phyloP scores from a whole-genome alignment of 345 rosid genomes.

The Heritiera littoralis region DNA sequence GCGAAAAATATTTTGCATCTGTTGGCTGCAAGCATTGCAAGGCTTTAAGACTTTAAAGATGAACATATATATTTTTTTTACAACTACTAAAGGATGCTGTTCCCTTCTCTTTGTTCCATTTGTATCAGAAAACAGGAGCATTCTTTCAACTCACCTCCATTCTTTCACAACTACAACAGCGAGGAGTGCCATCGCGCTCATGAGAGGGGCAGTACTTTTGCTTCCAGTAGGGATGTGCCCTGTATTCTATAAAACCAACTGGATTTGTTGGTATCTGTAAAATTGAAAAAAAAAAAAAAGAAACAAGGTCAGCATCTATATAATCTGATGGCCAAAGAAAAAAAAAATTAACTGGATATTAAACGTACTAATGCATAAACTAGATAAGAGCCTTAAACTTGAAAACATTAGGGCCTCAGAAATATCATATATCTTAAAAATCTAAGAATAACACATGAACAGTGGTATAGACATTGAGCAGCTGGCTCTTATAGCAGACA shows the following conservation, averaged over 20 bases:
- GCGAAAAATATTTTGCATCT: constrained; percentile 59
- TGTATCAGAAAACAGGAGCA: neutral
- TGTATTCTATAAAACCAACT: constrained; percentile 68
- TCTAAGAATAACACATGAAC: constrained; percentile 2
- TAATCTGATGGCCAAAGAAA: neutral
- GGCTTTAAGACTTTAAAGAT: constrained; percentile 8
- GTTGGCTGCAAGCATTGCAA: constrained; percentile 50
- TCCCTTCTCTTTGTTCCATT: neutral
- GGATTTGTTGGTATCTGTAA: constrained; percentile 72
- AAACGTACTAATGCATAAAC: neutral
- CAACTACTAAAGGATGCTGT: neutral
- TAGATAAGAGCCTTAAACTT: neutral
- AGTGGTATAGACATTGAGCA: neutral
- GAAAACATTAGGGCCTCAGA: neutral
- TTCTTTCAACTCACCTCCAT: constrained; percentile 67
- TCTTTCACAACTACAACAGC: constrained; percentile 80
- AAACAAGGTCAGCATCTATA: constrained; percentile 3
- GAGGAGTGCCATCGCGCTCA: constrained; percentile 77
- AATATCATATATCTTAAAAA: neutral
- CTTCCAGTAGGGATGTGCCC: constrained; percentile 80
- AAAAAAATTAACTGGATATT: neutral
- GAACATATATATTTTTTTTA: neutral
- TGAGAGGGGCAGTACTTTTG: constrained; percentile 96
- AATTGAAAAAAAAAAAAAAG: neutral
- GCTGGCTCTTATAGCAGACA: neutral